A percentile compares a stretch with the other conserved stretches of the same genome.
phyloP scores from a whole-genome alignment of 257 asterid genomes.

The Gynochthodes officinalis region DNA sequence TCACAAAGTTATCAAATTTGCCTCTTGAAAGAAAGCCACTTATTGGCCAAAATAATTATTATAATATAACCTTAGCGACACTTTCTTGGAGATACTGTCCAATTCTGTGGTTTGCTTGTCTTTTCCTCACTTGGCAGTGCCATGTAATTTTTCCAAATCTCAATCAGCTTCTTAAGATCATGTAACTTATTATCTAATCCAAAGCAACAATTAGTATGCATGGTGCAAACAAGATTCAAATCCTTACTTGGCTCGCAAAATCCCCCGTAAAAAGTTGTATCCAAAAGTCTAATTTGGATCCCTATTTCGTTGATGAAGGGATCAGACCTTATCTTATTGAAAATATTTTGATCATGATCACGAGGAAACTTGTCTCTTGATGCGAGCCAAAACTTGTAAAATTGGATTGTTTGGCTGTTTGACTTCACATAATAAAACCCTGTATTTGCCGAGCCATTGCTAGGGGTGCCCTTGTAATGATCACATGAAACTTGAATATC shows the following conservation, averaged over 20 bases:
- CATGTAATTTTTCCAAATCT: neutral
- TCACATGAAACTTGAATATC: neutral
- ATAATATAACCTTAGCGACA: no score
- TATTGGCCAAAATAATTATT: no score
- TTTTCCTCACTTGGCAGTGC: neutral
- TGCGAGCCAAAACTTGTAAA: neutral
- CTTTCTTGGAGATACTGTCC: no score
- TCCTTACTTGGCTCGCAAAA: neutral
- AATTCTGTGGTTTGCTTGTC: neutral
- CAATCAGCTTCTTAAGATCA: neutral
- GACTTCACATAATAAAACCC: neutral
- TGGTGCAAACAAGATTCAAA: neutral
- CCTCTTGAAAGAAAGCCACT: no score
- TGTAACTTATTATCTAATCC: neutral
- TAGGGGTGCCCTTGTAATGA: neutral
- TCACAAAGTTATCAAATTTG: no score
- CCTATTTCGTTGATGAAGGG: neutral
- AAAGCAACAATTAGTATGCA: neutral
- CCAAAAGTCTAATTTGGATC: neutral
- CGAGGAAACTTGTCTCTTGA: neutral
- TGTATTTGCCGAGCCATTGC: neutral
- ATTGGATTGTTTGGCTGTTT: neutral
- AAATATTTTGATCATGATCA: neutral
- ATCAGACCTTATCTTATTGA: neutral
- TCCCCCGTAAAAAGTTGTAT: neutral